A percentile compares a stretch with the other conserved stretches of the same genome.
Conservation (phyloP, 1,284 basidiomycete genomes). For the Cystobasidium pallidum region DNA sequence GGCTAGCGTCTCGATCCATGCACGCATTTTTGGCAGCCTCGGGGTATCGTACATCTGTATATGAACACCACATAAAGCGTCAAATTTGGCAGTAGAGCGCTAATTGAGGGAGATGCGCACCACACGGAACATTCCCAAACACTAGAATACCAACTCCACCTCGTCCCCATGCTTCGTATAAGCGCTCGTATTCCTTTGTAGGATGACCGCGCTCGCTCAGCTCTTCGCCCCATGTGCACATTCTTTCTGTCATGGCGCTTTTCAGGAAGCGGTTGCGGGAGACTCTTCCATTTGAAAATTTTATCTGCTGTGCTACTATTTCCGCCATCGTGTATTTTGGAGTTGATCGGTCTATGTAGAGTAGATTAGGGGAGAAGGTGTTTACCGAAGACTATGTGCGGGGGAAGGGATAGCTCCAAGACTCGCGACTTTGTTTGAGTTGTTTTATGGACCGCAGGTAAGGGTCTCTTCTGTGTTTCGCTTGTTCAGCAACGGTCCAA, state of each 20-base stretch:
- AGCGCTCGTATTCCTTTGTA: slow-evolving; percentile 51
- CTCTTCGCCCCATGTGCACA: slow-evolving; percentile 53
- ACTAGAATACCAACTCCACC: slow-evolving; percentile 54
- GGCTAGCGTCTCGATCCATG: slow-evolving; percentile 42
- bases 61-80: neutral
- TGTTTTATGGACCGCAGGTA: too few relatives aligned
- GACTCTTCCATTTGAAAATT: slow-evolving; percentile 49
- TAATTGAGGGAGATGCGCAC: neutral
- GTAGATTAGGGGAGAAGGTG: too few relatives aligned
- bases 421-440: too few relatives aligned
- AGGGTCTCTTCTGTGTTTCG: too few relatives aligned
- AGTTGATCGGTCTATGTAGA: neutral
- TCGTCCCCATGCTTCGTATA: slow-evolving; percentile 56
- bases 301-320: slow-evolving; percentile 45
- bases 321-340: slow-evolving; percentile 18
- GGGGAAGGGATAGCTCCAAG: too few relatives aligned
- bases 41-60: slow-evolving; percentile 37
- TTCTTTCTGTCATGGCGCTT: slow-evolving; percentile 56
- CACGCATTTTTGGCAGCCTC: slow-evolving; percentile 43
- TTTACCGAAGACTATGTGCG: too few relatives aligned
- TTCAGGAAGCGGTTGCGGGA: slow-evolving; percentile 50
- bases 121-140: slow-evolving; percentile 54
- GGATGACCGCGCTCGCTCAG: slow-evolving; percentile 53
- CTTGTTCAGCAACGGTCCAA: too few relatives aligned
- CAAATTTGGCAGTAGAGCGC: neutral